These are phyloP conservation scores for Tilletia setariae DNA, from an alignment of 1,284 basidiomycete species.

Conservation along the genomic window DNA sequence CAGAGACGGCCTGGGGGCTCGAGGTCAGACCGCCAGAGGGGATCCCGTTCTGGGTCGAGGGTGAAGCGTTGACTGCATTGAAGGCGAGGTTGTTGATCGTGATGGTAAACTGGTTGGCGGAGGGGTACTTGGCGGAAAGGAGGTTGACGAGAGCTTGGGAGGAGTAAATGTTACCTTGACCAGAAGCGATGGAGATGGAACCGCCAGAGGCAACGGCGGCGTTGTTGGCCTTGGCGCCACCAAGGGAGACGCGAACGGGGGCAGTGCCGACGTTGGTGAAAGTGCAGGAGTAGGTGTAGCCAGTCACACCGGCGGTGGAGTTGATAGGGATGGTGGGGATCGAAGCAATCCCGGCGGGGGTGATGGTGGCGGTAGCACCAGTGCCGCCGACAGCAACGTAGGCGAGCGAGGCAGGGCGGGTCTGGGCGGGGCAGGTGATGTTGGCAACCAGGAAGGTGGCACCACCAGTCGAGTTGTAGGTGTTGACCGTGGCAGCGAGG, in stretches of 20 bases:
- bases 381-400: background rate
- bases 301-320: constrained; percentile 1
- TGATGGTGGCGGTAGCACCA: background rate
- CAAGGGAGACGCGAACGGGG: background rate
- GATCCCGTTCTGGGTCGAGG: constrained; percentile 7
- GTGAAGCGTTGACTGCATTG: constrained; percentile 9
- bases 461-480: background rate
- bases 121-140: background rate
- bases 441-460: constrained; percentile 8
- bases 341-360: background rate
- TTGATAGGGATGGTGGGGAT: constrained; percentile 13
- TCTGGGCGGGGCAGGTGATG: constrained; percentile 14
- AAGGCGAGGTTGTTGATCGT: background rate
- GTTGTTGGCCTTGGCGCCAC: constrained; percentile 10
- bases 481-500: constrained; percentile 8
- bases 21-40: background rate
- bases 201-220: background rate
- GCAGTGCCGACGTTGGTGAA: constrained; percentile 6
- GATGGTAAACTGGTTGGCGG: background rate
- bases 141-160: background rate
- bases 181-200: background rate
- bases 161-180: constrained; percentile 7
- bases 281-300: constrained; percentile 8
- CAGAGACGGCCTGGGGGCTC: background rate
- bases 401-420: constrained; percentile 13